Evolutionary conservation across 1,139 yeast genomes (phyloP).

Genomic region (Pichia terricola): DNA sequence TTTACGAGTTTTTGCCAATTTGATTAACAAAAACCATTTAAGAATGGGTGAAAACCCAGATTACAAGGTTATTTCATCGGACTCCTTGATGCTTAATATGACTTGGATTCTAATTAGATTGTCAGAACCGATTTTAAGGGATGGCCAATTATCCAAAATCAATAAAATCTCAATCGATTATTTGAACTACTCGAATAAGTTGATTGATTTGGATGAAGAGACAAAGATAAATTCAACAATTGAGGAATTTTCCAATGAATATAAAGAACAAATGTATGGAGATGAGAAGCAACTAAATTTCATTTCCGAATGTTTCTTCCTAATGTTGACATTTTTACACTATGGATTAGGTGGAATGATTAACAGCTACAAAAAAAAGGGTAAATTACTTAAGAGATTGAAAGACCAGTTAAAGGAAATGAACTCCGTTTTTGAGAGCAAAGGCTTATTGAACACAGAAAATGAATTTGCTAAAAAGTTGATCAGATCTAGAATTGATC

Average conservation of each 20-base stretch:
- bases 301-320: slow-evolving; percentile 78
- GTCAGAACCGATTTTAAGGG: slow-evolving; percentile 76
- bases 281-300: slow-evolving; percentile 45
- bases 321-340: slow-evolving; percentile 70
- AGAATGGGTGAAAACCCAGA: slow-evolving; percentile 84
- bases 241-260: slow-evolving; percentile 56
- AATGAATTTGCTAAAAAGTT: slow-evolving; percentile 27
- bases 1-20: slow-evolving; percentile 57
- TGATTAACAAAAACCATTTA: slow-evolving; percentile 73
- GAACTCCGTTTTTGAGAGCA: slow-evolving; percentile 23
- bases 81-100: slow-evolving; percentile 77
- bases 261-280: slow-evolving; percentile 18
- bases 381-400: slow-evolving; percentile 42
- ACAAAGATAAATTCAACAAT: slow-evolving; percentile 73
- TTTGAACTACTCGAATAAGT: slow-evolving; percentile 35
- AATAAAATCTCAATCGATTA: slow-evolving; percentile 70
- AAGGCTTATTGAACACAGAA: slow-evolving; percentile 10
- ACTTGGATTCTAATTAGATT: slow-evolving; percentile 58
- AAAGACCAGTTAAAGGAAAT: slow-evolving; percentile 37
- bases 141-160: slow-evolving; percentile 40
- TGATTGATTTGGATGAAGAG: slow-evolving; percentile 66
- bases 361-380: slow-evolving; percentile 46
- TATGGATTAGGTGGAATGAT: slow-evolving; percentile 83
- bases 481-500: slow-evolving; percentile 19
- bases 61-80: slow-evolving; percentile 55